Percentiles rank a stretch among this genome's conserved stretches.
Evolutionary conservation across 2,329 filamentous ascomycete genomes (phyloP).

Genomic region (Apiospora pterosperma): DNA sequence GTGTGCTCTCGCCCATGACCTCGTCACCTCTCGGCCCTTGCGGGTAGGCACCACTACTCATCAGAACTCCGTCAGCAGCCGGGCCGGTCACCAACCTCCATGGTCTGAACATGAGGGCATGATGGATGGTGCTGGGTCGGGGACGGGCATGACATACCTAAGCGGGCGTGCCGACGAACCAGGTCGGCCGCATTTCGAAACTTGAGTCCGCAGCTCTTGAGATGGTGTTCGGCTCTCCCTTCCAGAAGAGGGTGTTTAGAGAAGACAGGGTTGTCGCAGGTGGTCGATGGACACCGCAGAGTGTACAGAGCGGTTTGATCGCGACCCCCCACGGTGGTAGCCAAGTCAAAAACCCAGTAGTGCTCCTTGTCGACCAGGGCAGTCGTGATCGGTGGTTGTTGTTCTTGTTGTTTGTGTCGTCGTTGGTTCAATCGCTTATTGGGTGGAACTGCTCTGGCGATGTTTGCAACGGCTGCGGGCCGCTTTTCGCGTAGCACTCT

Average conservation of each 20-base stretch:
- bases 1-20: constrained; percentile 4
- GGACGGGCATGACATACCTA: background rate
- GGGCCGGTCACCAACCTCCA: background rate
- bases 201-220: constrained; percentile 4
- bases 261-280: constrained; percentile 10
- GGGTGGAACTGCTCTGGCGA: background rate
- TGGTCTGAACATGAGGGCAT: no score
- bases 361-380: constrained; percentile 3
- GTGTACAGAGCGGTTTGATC: constrained; percentile 3
- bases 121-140: background rate
- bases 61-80: background rate
- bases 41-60: background rate
- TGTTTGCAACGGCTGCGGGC: background rate
- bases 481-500: background rate
- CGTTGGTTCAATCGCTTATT: background rate
- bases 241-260: constrained; percentile 7
- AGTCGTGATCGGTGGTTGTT: background rate
- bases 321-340: background rate
- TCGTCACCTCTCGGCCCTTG: background rate
- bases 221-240: constrained; percentile 4
- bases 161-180: constrained; percentile 8
- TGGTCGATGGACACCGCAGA: constrained; percentile 7
- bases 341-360: constrained; percentile 11
- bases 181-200: constrained; percentile 5
- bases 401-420: background rate